phyloP scores from a whole-genome alignment of 495 filamentous ascomycete species.

The Apodospora peruviana region DNA sequence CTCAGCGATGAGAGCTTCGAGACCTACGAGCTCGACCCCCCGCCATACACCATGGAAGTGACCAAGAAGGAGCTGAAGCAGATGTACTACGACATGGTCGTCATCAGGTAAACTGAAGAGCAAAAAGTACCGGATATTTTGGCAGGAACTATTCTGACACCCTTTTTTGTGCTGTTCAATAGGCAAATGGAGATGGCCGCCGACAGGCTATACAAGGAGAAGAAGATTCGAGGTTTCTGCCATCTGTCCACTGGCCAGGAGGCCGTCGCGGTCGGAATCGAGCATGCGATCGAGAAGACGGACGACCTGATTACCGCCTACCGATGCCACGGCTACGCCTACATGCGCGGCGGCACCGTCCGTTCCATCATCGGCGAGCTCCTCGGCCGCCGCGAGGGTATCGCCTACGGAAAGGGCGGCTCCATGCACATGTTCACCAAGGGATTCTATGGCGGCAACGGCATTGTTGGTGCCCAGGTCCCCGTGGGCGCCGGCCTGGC shows the following conservation, averaged over 20 bases:
- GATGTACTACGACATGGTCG: slow-evolving; percentile 98
- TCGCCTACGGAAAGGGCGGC: slow-evolving; percentile 96
- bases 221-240: slow-evolving; percentile 99
- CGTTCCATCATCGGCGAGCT: slow-evolving; percentile 95
- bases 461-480: slow-evolving; percentile 98
- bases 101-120: slow-evolving; percentile 68
- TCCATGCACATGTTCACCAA: slow-evolving; percentile 99
- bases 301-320: slow-evolving; percentile 98
- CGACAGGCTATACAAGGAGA: slow-evolving; percentile 97
- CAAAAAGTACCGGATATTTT: no score
- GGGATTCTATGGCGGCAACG: slow-evolving; percentile 97
- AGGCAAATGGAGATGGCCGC: slow-evolving; percentile 99
- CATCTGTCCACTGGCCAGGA: slow-evolving; percentile 97
- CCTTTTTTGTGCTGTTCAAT: slow-evolving; percentile 2
- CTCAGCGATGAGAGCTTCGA: slow-evolving; percentile 98
- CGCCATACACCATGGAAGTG: slow-evolving; percentile 80
- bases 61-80: slow-evolving; percentile 97
- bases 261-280: slow-evolving; percentile 93
- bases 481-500: slow-evolving; percentile 95
- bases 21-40: slow-evolving; percentile 97
- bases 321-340: slow-evolving; percentile 95
- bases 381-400: slow-evolving; percentile 88
- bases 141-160: neutral
- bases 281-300: slow-evolving; percentile 83
- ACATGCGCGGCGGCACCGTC: slow-evolving; percentile 91